Evolutionary conservation across 805 yeast species (phyloP).

Genomic region (Metschnikowia lochheadii): DNA sequence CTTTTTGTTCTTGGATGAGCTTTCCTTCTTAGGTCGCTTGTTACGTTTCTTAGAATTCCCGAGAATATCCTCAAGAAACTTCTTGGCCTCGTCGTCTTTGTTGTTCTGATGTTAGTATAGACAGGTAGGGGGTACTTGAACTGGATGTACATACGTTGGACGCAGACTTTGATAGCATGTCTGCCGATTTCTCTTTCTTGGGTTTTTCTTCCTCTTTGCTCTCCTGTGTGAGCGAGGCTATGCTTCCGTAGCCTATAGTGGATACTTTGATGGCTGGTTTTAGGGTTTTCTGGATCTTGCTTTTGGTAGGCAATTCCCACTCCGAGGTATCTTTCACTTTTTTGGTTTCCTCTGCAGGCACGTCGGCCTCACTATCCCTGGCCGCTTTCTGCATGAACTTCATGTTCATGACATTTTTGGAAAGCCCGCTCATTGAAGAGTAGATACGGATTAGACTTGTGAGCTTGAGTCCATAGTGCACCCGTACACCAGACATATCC

Average conservation of each 20-base stretch:
- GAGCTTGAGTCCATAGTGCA: not conserved
- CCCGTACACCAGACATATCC: not conserved
- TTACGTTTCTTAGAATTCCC: slow-evolving; percentile 12
- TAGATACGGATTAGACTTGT: not conserved
- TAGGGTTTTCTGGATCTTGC: slow-evolving; percentile 23
- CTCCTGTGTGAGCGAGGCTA: slow-evolving; percentile 17
- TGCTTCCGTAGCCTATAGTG: slow-evolving; percentile 40
- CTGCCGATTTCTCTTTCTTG: not conserved
- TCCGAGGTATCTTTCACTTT: slow-evolving; percentile 49
- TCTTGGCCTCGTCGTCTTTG: slow-evolving; percentile 10
- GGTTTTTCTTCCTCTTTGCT: slow-evolving; percentile 5
- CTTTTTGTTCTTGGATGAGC: slow-evolving; percentile 4
- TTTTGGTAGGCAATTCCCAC: slow-evolving; percentile 42
- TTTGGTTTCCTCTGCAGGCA: slow-evolving; percentile 25
- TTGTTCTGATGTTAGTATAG: slow-evolving; percentile 1
- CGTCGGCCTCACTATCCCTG: slow-evolving; percentile 29
- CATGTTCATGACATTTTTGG: slow-evolving; percentile 80
- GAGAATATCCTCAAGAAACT: slow-evolving; percentile 13
- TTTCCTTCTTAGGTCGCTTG: slow-evolving; percentile 5
- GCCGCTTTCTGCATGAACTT: slow-evolving; percentile 51
- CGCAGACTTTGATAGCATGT: not conserved
- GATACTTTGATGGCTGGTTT: slow-evolving; percentile 22
- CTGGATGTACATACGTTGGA: not conserved
- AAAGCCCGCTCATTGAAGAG: slow-evolving; percentile 24
- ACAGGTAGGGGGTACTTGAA: not conserved